Base-by-base conservation (phyloP, 441 rosid genomes). In the Eruca vesicaria region DNA sequence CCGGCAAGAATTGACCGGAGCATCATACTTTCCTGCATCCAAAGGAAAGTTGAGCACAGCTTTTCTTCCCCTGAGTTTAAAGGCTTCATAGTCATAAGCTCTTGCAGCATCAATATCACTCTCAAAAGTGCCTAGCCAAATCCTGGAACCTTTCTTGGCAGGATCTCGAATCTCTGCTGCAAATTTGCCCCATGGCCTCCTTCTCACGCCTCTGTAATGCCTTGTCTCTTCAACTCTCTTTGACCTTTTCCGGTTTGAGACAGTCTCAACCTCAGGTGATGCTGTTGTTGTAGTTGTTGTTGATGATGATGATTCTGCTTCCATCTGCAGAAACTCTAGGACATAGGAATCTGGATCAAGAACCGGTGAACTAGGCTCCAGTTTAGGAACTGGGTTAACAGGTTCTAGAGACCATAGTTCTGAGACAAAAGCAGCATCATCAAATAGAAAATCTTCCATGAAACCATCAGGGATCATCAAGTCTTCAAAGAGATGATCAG, bases 131-230 rank as follows among this genome's bases (percentile, higher is more conserved):
- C 98, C 98, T 68, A 94, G 71, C 98, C 98, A 94, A n/a, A 92
- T 84, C 78, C 98, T 84, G 21, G 87, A 80, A 1, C 98, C 98
- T 63, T 88, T 92, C 62, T 85, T 79, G 12, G 64, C 78, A 4
- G 98, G 97, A 77, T 92, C 97, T 26, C 98, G 84, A 29, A 92
- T 92, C 89, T 92, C 98, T 14, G 97, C 98, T 3, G 97, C 97
- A 55, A 80, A 92, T 80, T 90, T 94, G 0, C 98, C 98, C 97
- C 98, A 91, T 1, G 98, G 95, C 82, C 97, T 84, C 79, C 89
- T 86, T 69, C 98, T 66, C 5, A 92, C 97, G 15, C 98, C 98
- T 79, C 98, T 82, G 83, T 84, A 93, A 66, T 84, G 96, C 70
- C 82, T 87, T 48, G 31, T 73, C 80, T 80, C 82, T 59, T 67